These are phyloP conservation scores for Metschnikowia lachancei DNA, from an alignment of 805 yeast genomes.

Conservation along the genomic window DNA sequence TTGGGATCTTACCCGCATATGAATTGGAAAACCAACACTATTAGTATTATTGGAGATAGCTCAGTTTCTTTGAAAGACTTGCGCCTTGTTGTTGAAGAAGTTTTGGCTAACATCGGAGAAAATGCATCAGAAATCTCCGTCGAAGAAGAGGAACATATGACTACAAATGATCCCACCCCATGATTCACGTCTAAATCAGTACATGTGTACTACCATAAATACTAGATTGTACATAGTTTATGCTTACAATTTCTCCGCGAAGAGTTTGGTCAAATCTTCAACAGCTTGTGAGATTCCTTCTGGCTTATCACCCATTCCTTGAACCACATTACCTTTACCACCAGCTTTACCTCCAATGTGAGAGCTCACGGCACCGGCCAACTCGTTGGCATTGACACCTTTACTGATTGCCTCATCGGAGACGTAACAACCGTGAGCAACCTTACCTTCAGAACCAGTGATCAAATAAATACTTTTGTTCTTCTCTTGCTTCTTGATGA, in stretches of 20 bases:
- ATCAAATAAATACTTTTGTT: constrained; percentile 75
- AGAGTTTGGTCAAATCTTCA: constrained; percentile 58
- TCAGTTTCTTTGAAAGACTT: constrained; percentile 32
- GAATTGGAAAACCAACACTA: constrained; percentile 59
- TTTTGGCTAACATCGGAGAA: constrained; percentile 43
- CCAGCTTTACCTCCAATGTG: constrained; percentile 96
- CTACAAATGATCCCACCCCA: constrained; percentile 24
- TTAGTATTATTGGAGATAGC: constrained; percentile 66
- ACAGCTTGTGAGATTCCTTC: constrained; percentile 71
- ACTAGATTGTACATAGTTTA: not conserved
- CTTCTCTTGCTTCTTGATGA: constrained; percentile 72
- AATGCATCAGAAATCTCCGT: constrained; percentile 57
- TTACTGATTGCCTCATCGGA: constrained; percentile 65
- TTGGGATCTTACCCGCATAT: constrained; percentile 86
- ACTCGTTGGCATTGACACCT: constrained; percentile 72
- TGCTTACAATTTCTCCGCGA: constrained; percentile 54
- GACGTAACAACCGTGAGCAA: constrained; percentile 94
- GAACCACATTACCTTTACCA: constrained; percentile 94
- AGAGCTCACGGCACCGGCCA: constrained; percentile 67
- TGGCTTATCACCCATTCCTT: constrained; percentile 92
- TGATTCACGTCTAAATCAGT: not conserved
- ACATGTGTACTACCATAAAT: not conserved
- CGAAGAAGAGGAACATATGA: constrained; percentile 53
- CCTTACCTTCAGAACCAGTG: constrained; percentile 67
- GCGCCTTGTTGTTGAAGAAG: constrained; percentile 44